A percentile compares a stretch with the other conserved stretches of the same genome.
phyloP scores from a whole-genome alignment of 2,329 filamentous ascomycete genomes.

The Scolecobasidium constrictum region DNA sequence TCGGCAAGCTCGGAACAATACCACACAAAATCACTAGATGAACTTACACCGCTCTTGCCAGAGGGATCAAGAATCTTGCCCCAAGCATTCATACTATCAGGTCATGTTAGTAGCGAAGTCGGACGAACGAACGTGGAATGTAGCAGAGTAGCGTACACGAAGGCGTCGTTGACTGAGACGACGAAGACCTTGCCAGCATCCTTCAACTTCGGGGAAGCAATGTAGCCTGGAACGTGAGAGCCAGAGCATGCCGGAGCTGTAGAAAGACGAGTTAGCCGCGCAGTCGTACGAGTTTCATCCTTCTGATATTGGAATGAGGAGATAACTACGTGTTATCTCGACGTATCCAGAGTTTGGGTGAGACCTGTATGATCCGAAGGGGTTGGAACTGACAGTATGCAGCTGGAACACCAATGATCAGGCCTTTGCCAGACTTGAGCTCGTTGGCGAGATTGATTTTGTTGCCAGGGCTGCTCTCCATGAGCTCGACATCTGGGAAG shows the following conservation, averaged over 20 bases:
- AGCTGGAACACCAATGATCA: constrained; percentile 78
- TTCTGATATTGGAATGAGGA: too few relatives aligned
- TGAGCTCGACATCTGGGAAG: constrained; percentile 49
- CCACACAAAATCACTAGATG: too few relatives aligned
- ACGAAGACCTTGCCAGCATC: constrained; percentile 79
- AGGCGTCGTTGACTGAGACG: constrained; percentile 85
- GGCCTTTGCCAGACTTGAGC: constrained; percentile 56
- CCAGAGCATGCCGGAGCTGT: constrained; percentile 50
- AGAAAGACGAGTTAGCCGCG: not conserved
- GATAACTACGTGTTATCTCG: too few relatives aligned
- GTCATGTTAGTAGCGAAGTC: not conserved
- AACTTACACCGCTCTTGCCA: constrained; percentile 62
- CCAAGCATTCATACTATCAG: constrained; percentile 56
- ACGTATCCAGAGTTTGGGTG: too few relatives aligned
- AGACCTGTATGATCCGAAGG: not conserved
- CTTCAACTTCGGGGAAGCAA: constrained; percentile 67
- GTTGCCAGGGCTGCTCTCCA: constrained; percentile 82
- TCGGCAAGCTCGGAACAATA: too few relatives aligned
- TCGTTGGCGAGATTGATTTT: constrained; percentile 80
- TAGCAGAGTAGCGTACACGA: constrained; percentile 55
- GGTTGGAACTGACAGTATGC: constrained; percentile 52
- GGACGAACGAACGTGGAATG: constrained; percentile 4
- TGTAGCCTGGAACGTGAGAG: constrained; percentile 75
- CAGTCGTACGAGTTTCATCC: too few relatives aligned
- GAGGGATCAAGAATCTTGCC: constrained; percentile 63